These are phyloP conservation scores for Candida suzukii DNA, from an alignment of 805 yeast species.

Conservation along the genomic window DNA sequence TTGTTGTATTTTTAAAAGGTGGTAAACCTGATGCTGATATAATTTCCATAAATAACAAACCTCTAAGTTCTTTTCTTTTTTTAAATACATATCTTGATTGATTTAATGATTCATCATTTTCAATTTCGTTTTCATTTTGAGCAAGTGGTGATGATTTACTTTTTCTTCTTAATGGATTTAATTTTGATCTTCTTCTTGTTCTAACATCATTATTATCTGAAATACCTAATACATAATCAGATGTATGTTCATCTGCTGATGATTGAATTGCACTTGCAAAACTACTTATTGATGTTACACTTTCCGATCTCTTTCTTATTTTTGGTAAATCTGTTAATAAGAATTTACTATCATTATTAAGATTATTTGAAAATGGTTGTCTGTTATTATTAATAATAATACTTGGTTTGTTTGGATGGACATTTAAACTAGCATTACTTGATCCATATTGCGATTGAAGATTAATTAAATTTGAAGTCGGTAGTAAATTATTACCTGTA, in stretches of 20 bases:
- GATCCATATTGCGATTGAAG: too few relatives aligned
- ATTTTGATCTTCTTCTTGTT: slow-evolving; percentile 23
- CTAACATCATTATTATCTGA: slow-evolving; percentile 1
- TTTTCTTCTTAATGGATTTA: slow-evolving; percentile 15
- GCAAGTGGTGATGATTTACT: slow-evolving; percentile 14
- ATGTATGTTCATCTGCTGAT: slow-evolving; percentile 11
- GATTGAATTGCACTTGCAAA: slow-evolving; percentile 4
- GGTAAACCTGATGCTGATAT: slow-evolving; percentile 73
- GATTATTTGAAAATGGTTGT: not conserved
- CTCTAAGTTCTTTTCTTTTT: slow-evolving; percentile 37
- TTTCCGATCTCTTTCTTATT: slow-evolving; percentile 1
- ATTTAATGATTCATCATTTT: not conserved
- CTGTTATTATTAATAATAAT: not conserved
- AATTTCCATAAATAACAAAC: slow-evolving; percentile 74
- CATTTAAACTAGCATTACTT: not conserved
- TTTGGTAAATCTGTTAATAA: not conserved
- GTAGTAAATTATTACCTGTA: not conserved
- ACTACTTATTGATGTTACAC: slow-evolving; percentile 4
- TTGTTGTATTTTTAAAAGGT: slow-evolving; percentile 58
- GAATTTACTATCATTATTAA: slow-evolving; percentile 1
- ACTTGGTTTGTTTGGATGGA: not conserved
- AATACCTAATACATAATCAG: not conserved
- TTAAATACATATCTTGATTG: slow-evolving; percentile 26
- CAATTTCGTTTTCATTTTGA: not conserved
- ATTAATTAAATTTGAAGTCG: too few relatives aligned